Base-by-base conservation (phyloP, 2,329 filamentous ascomycete genomes). In the Sodiomyces alkalinus region DNA sequence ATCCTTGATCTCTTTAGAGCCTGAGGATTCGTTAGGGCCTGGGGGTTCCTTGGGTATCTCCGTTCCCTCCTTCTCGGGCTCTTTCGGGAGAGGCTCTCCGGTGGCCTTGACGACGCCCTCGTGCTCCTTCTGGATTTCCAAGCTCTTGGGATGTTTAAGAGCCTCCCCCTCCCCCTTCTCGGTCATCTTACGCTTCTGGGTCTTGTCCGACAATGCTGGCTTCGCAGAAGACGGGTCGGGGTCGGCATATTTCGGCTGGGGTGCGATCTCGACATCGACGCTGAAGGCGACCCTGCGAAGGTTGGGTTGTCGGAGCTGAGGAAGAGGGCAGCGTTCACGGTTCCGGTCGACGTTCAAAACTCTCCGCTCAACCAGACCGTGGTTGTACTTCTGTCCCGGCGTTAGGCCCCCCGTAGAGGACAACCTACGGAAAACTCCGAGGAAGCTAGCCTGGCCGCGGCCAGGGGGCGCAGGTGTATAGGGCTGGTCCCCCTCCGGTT, bases 251-350 rank as follows among this genome's bases (percentile, higher is more conserved):
- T 72, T 75, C 15, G 86, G 82, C 45, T 82, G 74, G 1, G 85
- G 82, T 3, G 87, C 87, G 45, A 98, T 92, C 51, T 98, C 90
- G 4, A 98, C 86, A 45, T 98, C 90, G 3, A 98, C 90, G 41
- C 82, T 93, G 46, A 98, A 98, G 0, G 87, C 80, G 1, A 98
- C 90, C 29, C 85, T 73, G 30, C 83, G 71, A 34, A 98, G 53
- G 48, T 90, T 93, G 27, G 72, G 70, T 43, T 77, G 72, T 39
- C 85, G 75, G 26, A 98, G 60, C 39, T 92, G 86, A 4, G 70
- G 60, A 17, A 96, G 72, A 15, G 71, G 65, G 48, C 83, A 92
- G 38, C 90, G 64, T 45, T 87, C 75, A 22, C 90, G 71, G 39
- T 77, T 67, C 7, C 60, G 72, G 47, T 96, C 83, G 24, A 94